These are phyloP conservation scores for Haematococcus lacustris DNA, from an alignment of 139 green algal species.

Conservation along the genomic window DNA sequence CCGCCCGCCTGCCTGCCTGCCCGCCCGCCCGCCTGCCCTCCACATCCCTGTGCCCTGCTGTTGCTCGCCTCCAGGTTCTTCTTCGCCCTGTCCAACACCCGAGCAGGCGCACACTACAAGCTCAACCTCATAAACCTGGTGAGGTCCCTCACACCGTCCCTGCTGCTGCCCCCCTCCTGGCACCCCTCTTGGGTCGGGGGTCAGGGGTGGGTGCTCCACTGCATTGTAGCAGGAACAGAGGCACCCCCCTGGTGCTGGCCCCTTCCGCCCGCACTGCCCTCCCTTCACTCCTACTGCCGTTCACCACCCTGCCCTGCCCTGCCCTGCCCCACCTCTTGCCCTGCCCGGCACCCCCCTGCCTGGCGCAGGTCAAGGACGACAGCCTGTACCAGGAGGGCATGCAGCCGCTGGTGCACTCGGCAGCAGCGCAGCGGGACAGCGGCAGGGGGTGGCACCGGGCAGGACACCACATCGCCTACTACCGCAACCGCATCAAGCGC, in stretches of 20 bases:
- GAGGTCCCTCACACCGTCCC: too few species aligned
- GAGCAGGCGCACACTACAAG: conserved; percentile 41
- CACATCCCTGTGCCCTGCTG: not conserved
- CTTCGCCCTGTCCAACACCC: conserved; percentile 50
- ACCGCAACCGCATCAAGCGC: conserved; percentile 12
- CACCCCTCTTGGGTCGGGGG: too few species aligned
- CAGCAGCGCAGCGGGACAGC: not conserved
- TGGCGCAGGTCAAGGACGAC: conserved; percentile 59
- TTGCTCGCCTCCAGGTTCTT: conserved; percentile 31
- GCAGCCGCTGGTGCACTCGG: conserved; percentile 38
- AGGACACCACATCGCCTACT: conserved; percentile 13
- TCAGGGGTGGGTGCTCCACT: too few species aligned
- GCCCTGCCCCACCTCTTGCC: too few species aligned
- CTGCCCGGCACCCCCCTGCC: too few species aligned
- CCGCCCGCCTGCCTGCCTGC: not conserved
- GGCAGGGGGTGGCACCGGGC: conserved; percentile 10
- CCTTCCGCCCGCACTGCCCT: too few species aligned
- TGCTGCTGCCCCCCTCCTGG: too few species aligned
- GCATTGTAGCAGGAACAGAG: too few species aligned
- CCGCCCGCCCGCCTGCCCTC: not conserved
- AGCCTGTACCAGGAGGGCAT: conserved; percentile 59
- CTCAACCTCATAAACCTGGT: conserved; percentile 72
- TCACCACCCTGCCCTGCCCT: too few species aligned
- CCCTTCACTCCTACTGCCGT: too few species aligned
- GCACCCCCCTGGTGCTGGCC: too few species aligned